phyloP scores from a whole-genome alignment of 306 rosid species.

The Citrullus mucosospermus region DNA sequence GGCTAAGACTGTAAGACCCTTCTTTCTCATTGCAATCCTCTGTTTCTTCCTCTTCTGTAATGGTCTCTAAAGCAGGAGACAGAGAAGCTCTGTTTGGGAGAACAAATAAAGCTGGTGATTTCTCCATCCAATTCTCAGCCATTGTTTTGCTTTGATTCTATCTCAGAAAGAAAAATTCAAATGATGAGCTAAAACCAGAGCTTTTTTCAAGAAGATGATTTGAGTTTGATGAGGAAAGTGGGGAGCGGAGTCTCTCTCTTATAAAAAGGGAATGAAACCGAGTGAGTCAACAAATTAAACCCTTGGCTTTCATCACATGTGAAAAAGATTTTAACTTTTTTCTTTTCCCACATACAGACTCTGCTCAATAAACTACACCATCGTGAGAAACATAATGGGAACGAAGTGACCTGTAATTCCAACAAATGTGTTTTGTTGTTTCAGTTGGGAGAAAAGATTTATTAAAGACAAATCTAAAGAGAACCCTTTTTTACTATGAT shows the following conservation, averaged over 20 bases:
- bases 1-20: background rate
- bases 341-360: background rate
- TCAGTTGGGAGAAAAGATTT: background rate
- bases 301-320: background rate
- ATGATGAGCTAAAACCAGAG: background rate
- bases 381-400: background rate
- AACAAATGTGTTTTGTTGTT: background rate
- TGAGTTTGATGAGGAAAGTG: background rate
- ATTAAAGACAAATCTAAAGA: background rate
- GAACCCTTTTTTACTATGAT: background rate
- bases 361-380: background rate
- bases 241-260: background rate
- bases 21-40: background rate
- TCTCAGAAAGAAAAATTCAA: background rate
- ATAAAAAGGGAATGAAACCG: background rate
- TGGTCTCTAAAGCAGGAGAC: slow-evolving; percentile 47
- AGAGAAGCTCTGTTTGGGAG: slow-evolving; percentile 40
- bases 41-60: slow-evolving; percentile 24
- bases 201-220: background rate
- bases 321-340: background rate
- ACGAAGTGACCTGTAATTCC: background rate
- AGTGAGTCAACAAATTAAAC: background rate
- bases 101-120: slow-evolving; percentile 21
- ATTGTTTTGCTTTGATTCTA: background rate
- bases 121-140: background rate